phyloP scores from a whole-genome alignment of 2,329 filamentous ascomycete genomes.

The Alternaria triticimaculans region DNA sequence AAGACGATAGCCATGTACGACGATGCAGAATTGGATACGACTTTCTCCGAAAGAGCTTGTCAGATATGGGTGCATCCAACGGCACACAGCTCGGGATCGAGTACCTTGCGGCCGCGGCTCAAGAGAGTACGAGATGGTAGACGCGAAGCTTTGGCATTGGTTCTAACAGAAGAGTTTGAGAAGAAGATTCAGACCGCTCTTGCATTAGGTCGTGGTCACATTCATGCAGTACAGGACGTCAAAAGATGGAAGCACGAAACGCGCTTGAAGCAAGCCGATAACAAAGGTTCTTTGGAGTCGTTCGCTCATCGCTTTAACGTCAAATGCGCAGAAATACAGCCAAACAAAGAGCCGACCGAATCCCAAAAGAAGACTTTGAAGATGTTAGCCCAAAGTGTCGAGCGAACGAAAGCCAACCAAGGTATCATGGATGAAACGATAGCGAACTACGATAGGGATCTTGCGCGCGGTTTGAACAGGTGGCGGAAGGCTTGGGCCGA shows the following conservation, averaged over 20 bases:
- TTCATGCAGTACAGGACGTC: too few species aligned
- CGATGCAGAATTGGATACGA: background rate
- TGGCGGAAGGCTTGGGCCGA: background rate
- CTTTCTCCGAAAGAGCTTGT: background rate
- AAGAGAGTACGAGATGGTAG: background rate
- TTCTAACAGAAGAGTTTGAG: background rate
- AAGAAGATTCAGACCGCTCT: background rate
- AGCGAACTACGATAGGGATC: background rate
- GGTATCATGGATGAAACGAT: background rate
- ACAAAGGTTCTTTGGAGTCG: background rate
- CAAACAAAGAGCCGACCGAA: background rate
- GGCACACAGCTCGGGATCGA: background rate
- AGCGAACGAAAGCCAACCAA: background rate
- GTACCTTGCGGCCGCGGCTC: background rate
- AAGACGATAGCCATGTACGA: background rate
- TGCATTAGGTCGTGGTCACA: background rate
- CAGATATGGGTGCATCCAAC: background rate
- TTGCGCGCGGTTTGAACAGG: background rate
- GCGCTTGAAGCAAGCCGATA: background rate
- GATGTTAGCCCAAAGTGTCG: background rate
- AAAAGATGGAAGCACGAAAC: background rate
- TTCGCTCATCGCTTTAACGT: background rate
- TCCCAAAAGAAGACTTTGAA: background rate
- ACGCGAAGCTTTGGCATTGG: background rate
- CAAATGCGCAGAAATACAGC: background rate